phyloP scores from a whole-genome alignment of 495 filamentous ascomycete genomes.

The Penicillium angulare region DNA sequence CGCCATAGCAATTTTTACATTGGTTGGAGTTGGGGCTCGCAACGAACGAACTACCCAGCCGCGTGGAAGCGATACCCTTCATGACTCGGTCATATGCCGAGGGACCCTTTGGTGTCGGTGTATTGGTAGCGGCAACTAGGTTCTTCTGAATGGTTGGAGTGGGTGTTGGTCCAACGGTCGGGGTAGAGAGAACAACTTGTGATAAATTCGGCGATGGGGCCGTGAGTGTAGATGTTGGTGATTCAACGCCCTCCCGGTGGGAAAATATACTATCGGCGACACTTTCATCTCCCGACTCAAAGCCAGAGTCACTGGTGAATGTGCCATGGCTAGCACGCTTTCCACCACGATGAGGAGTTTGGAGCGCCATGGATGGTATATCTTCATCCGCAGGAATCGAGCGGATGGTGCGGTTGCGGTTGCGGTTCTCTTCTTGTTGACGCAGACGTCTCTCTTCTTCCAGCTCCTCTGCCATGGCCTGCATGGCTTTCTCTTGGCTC shows the following conservation, averaged over 20 bases:
- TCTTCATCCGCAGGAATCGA: conserved; percentile 35
- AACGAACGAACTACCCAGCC: conserved; percentile 34
- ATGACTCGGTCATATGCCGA: conserved; percentile 43
- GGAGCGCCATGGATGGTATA: conserved; percentile 51
- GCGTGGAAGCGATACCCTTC: conserved; percentile 39
- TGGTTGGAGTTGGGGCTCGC: conserved; percentile 30
- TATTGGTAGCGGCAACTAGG: conserved; percentile 13
- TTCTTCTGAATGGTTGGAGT: conserved; percentile 25
- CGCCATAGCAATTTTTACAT: conserved; percentile 61
- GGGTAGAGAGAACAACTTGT: conserved; percentile 33
- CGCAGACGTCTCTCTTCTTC: conserved; percentile 56
- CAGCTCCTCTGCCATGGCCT: conserved; percentile 61
- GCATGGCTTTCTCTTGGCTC: conserved; percentile 65
- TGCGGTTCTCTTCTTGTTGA: conserved; percentile 52
- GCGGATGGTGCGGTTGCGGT: conserved; percentile 38
- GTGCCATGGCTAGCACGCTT: conserved; percentile 55
- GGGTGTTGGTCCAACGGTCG: conserved; percentile 20
- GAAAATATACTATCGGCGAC: conserved; percentile 64
- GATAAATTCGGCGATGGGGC: conserved; percentile 40
- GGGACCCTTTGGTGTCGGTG: conserved; percentile 26
- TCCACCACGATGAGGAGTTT: conserved; percentile 44
- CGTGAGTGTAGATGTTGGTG: conserved; percentile 48
- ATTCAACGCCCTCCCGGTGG: conserved; percentile 50
- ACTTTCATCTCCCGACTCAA: conserved; percentile 56
- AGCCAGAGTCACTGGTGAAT: conserved; percentile 51